Percentiles rank a stretch among this genome's conserved stretches.
These are phyloP conservation scores for Chamaecrista fasciculata DNA, from an alignment of 306 rosid species.

Conservation along the genomic window DNA sequence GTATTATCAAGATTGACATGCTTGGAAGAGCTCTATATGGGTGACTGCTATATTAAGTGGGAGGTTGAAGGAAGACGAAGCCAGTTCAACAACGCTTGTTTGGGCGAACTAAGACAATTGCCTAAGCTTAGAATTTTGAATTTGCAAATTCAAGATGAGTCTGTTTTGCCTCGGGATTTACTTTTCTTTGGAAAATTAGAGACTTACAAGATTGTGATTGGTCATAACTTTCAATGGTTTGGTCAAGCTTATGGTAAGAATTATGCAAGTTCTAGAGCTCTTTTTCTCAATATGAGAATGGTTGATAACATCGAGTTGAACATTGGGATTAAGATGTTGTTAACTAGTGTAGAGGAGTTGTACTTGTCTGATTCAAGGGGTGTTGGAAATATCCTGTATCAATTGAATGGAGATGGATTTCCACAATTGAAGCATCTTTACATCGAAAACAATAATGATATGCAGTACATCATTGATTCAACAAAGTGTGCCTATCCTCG, in stretches of 20 bases:
- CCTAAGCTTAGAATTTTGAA: conserved; percentile 25
- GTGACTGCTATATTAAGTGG: conserved; percentile 30
- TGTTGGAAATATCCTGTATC: background rate
- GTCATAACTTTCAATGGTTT: conserved; percentile 29
- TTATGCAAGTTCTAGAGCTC: background rate
- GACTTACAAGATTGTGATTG: conserved; percentile 33
- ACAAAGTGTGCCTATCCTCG: background rate
- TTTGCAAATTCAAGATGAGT: conserved; percentile 21
- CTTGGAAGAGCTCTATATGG: conserved; percentile 41
- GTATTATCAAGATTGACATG: conserved; percentile 29
- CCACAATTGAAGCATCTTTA: background rate
- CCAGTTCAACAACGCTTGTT: conserved; percentile 20
- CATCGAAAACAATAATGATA: background rate
- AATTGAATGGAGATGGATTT: background rate
- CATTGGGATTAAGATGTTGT: background rate
- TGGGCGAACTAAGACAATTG: conserved; percentile 36
- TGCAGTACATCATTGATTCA: background rate
- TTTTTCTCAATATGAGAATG: background rate
- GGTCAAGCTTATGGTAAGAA: no score
- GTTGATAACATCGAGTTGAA: background rate
- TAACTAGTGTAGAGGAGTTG: background rate
- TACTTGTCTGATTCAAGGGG: background rate
- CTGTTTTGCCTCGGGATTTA: conserved; percentile 32
- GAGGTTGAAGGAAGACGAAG: conserved; percentile 18
- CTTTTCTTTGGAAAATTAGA: conserved; percentile 27